Conservation (phyloP, 2,329 filamentous ascomycete genomes). For the Anisogramma anomala region DNA sequence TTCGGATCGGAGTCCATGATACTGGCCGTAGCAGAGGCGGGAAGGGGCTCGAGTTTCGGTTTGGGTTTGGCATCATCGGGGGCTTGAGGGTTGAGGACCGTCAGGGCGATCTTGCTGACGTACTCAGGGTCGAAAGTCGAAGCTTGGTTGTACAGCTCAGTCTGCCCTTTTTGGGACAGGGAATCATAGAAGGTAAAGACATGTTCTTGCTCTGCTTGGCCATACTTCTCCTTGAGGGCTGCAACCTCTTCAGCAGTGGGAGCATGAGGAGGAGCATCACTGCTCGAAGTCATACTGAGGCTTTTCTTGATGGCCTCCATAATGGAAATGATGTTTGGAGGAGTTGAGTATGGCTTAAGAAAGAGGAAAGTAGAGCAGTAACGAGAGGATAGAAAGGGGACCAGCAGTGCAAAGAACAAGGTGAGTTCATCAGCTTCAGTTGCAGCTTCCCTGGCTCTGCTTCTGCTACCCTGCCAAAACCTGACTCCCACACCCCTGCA, state of each 20-base stretch:
- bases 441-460: slow-evolving; percentile 9
- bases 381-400: too few relatives aligned
- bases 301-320: slow-evolving; percentile 35
- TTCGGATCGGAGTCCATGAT: slow-evolving; percentile 76
- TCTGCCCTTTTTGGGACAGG: slow-evolving; percentile 62
- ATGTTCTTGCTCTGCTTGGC: slow-evolving; percentile 64
- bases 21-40: slow-evolving; percentile 74
- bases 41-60: slow-evolving; percentile 68
- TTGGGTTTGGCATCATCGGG: slow-evolving; percentile 36
- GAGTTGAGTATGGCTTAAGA: too few relatives aligned
- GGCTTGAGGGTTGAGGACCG: slow-evolving; percentile 66
- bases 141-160: slow-evolving; percentile 69
- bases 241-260: slow-evolving; percentile 56
- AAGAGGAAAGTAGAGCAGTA: too few relatives aligned
- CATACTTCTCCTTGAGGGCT: slow-evolving; percentile 60
- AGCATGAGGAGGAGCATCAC: slow-evolving; percentile 29
- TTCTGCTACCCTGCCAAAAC: slow-evolving; percentile 8
- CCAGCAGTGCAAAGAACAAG: too few relatives aligned
- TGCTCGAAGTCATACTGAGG: slow-evolving; percentile 25
- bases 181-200: slow-evolving; percentile 82
- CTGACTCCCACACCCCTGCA: too few relatives aligned
- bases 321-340: slow-evolving; percentile 14
- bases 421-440: too few relatives aligned
- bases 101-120: slow-evolving; percentile 79
- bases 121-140: slow-evolving; percentile 67